Evolutionary conservation across 768 basidiomycete genomes (phyloP), one percentile per base, ranked within the genome.

Genomic region (Lyophyllum shimeji): DNA sequence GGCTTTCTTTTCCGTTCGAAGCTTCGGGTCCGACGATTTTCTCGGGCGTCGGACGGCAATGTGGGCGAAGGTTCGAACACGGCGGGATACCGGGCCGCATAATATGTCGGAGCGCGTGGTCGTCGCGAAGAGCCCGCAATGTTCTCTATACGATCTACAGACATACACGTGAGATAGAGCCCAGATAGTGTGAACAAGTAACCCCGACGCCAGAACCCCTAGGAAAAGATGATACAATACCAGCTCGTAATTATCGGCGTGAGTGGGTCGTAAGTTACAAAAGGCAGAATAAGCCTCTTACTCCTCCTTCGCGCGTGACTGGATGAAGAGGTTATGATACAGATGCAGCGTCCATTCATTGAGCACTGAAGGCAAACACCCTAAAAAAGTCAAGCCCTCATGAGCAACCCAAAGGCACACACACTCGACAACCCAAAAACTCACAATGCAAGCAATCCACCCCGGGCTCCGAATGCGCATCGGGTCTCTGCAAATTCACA

Each of bases 401-500:
- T 31, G 15, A 52, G 24, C 6, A 12, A 50, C 27, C 13, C 5
- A 46, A 8, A 20, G 12, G 40, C 39, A 24, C 18, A 17, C 9
- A 20, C 50, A 33, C 7, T 15, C 46, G n/a, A 31, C 17, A 43
- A 42, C 23, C 7, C 12, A 11, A 53, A 17, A 11, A 53, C 67
- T 57, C 58, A 69, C 67, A 69, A 56, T 69, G 67, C 53, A 69
- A 60, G 27, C 67, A 69, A 59, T 71, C 68, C 27, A 52, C 43
- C 15, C 60, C 62, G 6, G 69, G 69, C 37, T 69, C 63, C 13
- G 64, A 63, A 55, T 69, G 67, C 24, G 66, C 67, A 62, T 69
- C 67, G 17, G 64, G 66, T 40, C 67, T 51, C 55, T 69, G 67
- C 27, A 69, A 37, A 17, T 60, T 55, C 23, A 65, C 44, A 18